Evolutionary conservation across 2,329 filamentous ascomycete genomes (phyloP), one percentile per base, ranked within the genome.

Genomic region (Botrytis fabae): DNA sequence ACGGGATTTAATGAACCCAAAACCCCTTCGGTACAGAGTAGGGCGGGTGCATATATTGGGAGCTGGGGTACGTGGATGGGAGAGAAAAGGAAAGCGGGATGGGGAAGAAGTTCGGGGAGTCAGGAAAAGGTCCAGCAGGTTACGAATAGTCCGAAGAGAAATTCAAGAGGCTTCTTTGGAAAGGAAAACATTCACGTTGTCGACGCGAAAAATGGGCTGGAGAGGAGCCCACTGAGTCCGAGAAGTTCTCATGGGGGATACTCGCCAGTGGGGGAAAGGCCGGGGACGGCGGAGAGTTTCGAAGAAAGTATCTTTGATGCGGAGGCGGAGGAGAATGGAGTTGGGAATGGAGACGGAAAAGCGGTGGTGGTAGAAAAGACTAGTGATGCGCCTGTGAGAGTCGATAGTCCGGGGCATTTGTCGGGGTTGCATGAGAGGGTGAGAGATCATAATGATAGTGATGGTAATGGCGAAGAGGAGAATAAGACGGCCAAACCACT

Each of bases 71-170:
- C 85, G 0, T 92, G 90, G 90, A 90, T 90, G 2, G 90, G 90
- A 68, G 92, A 96, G 83, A 95, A 95, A 83, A 86, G 91, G 75
- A 92, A 91, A 79, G 69, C 73, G 8, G 80, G 79, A 0, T 81
- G 79, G 79, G 80, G 80, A 18, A 72, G 78, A 35, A 75, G 89
- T 77, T 92, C 90, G 90, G 89, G 90, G 2, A 83, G 85, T 0
- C 92, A 90, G 90, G 90, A 90, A 2, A 90, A 90, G 68, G 92
- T 96, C 83, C 95, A 94, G 83, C 86, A 91, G 75, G 92, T 91
- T 79, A 70, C 70, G 12, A 78, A 78, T 0, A 80, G 78, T 77
- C 78, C 79, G 18, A 73, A 78, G 38, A 75, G 40, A n/a, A 72
- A 69, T 66, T 74, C 69, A 18, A 66, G n/a, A 28, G 59, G 64